Base-by-base conservation (phyloP, 169 alveolate genomes). In the Plasmodium adleri region DNA sequence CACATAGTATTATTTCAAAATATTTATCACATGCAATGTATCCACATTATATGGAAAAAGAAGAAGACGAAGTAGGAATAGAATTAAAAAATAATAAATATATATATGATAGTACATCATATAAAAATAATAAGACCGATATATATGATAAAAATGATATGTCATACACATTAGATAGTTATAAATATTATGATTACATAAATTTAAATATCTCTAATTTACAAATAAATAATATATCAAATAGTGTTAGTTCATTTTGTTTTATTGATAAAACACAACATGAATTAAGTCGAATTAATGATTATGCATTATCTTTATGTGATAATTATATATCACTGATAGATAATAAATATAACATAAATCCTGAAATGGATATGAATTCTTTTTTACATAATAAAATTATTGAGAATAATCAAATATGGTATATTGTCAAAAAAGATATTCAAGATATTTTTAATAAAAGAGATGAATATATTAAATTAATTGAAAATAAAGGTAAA, bases 401-500 rank as follows among this genome's bases (percentile, higher is more conserved):
- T 22, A 10, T 12, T 20, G 89, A 78, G 4, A 47, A 64, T 24
- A 78, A 78, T 78, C 64, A 78, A 59, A 59, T 78, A 12, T 78
- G 89, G 89, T 56, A 64, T 26, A n/a, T 22, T n/a, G 26, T 66
- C 13, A 78, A 78, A 78, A 24, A 78, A 1, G 89, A 78, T 39
- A 78, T 78, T 28, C 64, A 45, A 24, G 10, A 78, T 15, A 49
- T 78, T 24, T 39, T 66, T 20, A 54, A 78, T 64, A 50, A 70
- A 32, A 78, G 71, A 66, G 67, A 78, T 26, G 76, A 78, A 64
- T 8, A 64, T 8, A 13, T 58, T 1, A 1, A n/a, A 22, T 78
- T 78, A 66, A 78, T 49, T 47, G 72, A 78, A 78, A 78, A 66
- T 54, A 78, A 78, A 78, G 52, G 67, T 64, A 78, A 49, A 7